These are phyloP conservation scores for Candida labiduridarum DNA, from an alignment of 1,139 yeast species.

Conservation along the genomic window DNA sequence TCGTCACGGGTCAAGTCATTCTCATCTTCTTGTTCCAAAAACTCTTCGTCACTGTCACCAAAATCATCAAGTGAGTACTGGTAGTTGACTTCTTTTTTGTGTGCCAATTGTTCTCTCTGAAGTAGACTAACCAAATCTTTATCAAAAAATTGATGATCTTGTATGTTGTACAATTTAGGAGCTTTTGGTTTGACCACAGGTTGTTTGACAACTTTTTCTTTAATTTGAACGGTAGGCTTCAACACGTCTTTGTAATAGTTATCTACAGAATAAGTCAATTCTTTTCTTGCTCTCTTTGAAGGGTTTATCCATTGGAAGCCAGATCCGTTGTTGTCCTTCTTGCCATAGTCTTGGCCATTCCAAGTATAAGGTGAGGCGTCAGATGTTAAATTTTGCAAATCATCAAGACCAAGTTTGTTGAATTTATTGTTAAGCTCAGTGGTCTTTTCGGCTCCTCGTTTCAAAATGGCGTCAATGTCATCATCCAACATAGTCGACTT, in stretches of 20 bases:
- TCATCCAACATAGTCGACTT: slow-evolving; percentile 52
- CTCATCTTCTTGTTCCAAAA: slow-evolving; percentile 52
- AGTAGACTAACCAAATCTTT: slow-evolving; percentile 62
- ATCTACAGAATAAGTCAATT: slow-evolving; percentile 84
- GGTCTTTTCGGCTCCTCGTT: slow-evolving; percentile 81
- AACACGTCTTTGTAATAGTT: slow-evolving; percentile 83
- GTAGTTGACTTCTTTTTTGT: slow-evolving; percentile 72
- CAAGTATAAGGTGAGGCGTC: slow-evolving; percentile 94
- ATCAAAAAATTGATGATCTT: slow-evolving; percentile 90
- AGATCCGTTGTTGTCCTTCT: slow-evolving; percentile 48
- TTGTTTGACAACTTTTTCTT: slow-evolving; percentile 14
- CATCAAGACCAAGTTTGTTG: slow-evolving; percentile 85
- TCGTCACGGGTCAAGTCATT: slow-evolving; percentile 43
- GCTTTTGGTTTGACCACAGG: slow-evolving; percentile 42
- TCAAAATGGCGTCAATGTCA: slow-evolving; percentile 79
- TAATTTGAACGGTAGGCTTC: slow-evolving; percentile 26
- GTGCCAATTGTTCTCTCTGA: slow-evolving; percentile 77
- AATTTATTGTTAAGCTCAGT: slow-evolving; percentile 75
- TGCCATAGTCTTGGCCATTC: slow-evolving; percentile 94
- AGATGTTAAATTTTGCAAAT: slow-evolving; percentile 83
- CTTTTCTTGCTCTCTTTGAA: slow-evolving; percentile 86
- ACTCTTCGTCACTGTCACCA: slow-evolving; percentile 58
- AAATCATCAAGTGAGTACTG: slow-evolving; percentile 60
- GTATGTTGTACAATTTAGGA: slow-evolving; percentile 72
- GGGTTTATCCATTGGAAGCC: slow-evolving; percentile 82